A percentile compares a stretch with the other conserved stretches of the same genome.
Evolutionary conservation across 108 stramenopile genomes (phyloP).

Genomic region (Nitzschia inconspicua): DNA sequence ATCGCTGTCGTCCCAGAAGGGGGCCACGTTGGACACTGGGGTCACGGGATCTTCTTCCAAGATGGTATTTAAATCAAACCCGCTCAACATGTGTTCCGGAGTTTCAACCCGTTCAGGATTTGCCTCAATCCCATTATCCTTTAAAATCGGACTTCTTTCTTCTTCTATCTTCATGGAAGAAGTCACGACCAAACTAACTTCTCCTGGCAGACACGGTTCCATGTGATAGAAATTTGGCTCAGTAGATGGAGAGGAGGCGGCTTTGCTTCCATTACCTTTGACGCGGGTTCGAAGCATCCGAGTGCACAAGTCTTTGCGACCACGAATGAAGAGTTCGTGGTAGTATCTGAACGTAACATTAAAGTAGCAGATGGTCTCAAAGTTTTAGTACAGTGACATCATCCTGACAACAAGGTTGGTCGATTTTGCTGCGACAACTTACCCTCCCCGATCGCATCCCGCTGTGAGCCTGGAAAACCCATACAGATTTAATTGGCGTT

Average conservation of each 20-base stretch:
- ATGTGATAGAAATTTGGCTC: constrained; percentile 49
- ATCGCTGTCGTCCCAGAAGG: too few species aligned
- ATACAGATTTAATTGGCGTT: constrained; percentile 61
- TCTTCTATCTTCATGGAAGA: too few species aligned
- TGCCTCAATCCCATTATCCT: too few species aligned
- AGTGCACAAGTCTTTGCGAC: constrained; percentile 39
- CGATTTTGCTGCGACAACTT: background rate
- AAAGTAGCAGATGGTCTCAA: too few species aligned
- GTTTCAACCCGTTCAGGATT: too few species aligned
- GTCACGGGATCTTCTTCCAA: too few species aligned
- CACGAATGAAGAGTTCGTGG: constrained; percentile 71
- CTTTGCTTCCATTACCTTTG: constrained; percentile 47
- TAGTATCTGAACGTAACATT: constrained; percentile 73
- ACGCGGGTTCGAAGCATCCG: constrained; percentile 55
- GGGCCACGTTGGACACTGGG: too few species aligned
- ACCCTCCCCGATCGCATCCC: constrained; percentile 33
- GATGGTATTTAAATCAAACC: too few species aligned
- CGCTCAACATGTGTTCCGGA: too few species aligned
- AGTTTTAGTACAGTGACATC: background rate
- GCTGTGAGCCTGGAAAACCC: constrained; percentile 41
- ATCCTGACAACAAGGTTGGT: background rate
- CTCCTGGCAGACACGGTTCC: constrained; percentile 19
- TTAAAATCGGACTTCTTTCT: too few species aligned
- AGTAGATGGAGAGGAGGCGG: constrained; percentile 31
- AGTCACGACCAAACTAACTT: too few species aligned